These are phyloP conservation scores for Pseudogymnoascus sp. DNA, from an alignment of 2,329 filamentous ascomycete species.

Conservation along the genomic window DNA sequence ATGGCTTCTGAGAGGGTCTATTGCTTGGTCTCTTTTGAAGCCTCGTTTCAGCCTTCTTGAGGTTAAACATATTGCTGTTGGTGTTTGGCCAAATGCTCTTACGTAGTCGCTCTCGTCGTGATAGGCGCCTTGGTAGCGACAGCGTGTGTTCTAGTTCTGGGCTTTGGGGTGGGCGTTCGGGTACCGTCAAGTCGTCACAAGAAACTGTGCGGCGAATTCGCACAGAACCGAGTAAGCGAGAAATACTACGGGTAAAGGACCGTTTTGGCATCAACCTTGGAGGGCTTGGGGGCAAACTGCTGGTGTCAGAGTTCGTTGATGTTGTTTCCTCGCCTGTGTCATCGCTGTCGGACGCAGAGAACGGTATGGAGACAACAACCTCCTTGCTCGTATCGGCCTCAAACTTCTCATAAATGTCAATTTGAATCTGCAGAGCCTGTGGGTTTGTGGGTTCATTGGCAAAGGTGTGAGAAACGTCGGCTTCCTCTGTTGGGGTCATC, in stretches of 20 bases:
- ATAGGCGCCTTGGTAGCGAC: not conserved
- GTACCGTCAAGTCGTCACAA: not conserved
- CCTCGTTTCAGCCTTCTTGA: not conserved
- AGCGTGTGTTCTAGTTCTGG: not conserved
- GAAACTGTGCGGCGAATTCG: not conserved
- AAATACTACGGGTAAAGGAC: not conserved
- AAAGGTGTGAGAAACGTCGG: not conserved
- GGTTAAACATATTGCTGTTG: not conserved
- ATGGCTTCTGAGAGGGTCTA: not conserved
- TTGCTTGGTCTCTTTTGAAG: not conserved
- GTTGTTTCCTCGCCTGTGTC: not conserved
- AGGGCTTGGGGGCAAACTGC: not conserved
- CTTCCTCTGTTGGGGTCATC: not conserved
- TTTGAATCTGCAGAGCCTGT: not conserved
- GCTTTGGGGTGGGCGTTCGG: not conserved
- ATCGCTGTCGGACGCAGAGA: not conserved
- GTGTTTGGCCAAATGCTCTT: not conserved
- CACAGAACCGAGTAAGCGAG: not conserved
- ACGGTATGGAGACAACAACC: not conserved
- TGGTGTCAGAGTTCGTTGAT: not conserved
- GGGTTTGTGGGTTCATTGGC: not conserved
- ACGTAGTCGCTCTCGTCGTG: not conserved
- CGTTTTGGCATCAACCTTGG: not conserved
- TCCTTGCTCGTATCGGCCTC: not conserved
- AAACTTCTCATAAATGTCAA: not conserved